Evolutionary conservation across 768 basidiomycete species (phyloP).

Genomic region (Favolaschia claudopus): DNA sequence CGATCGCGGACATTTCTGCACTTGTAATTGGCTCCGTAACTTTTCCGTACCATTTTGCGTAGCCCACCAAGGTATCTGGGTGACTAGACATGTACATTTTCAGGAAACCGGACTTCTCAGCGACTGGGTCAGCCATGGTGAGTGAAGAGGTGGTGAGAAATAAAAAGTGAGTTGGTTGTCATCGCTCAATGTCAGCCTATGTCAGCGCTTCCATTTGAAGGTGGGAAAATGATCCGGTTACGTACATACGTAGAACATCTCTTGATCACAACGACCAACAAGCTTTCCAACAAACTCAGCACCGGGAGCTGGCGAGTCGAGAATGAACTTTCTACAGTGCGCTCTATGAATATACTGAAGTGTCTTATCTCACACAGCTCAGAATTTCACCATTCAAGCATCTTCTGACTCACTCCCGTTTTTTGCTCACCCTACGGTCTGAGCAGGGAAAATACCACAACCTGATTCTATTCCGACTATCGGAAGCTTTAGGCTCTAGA

Average conservation of each 20-base stretch:
- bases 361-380: neutral
- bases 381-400: constrained; percentile 54
- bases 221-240: no score
- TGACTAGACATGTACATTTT: constrained; percentile 88
- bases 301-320: no score
- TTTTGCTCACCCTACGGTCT: constrained; percentile 66
- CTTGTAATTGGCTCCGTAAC: constrained; percentile 59
- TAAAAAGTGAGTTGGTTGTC: no score
- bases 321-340: constrained; percentile 11
- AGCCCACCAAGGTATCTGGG: constrained; percentile 85
- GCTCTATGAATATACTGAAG: neutral
- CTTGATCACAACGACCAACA: neutral
- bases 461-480: constrained; percentile 70
- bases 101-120: constrained; percentile 77
- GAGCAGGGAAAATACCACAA: constrained; percentile 65
- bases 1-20: constrained; percentile 76
- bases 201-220: no score
- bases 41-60: constrained; percentile 80
- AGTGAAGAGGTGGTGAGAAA: neutral
- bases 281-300: neutral
- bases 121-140: constrained; percentile 73
- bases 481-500: constrained; percentile 36
- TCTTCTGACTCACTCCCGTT: constrained; percentile 65
- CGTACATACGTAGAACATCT: no score
- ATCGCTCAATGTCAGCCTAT: no score